Evolutionary conservation across 192 early-diverging fungal genomes (phyloP).

Genomic region (Spizellomyces punctatus): DNA sequence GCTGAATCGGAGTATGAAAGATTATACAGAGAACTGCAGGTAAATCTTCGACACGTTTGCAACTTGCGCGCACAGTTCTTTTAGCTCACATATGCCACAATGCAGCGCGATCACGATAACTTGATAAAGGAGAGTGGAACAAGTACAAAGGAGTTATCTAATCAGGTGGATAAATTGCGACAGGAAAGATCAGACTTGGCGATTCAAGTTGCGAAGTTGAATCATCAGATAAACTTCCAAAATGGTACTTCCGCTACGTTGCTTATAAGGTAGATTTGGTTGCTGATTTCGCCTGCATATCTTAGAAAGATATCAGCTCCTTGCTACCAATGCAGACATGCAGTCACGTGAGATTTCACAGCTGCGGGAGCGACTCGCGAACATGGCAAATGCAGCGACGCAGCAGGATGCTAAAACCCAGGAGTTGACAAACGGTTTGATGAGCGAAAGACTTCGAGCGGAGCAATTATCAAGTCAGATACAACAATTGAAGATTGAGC

Average conservation of each 20-base stretch:
- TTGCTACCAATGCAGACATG: slow-evolving; percentile 53
- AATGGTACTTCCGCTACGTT: background rate
- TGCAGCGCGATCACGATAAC: slow-evolving; percentile 24
- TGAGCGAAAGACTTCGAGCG: slow-evolving; percentile 51
- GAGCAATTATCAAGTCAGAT: slow-evolving; percentile 52
- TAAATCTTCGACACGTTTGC: no score
- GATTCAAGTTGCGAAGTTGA: slow-evolving; percentile 49
- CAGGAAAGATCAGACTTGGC: slow-evolving; percentile 60
- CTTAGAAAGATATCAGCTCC: slow-evolving; percentile 61
- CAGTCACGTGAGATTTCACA: slow-evolving; percentile 64
- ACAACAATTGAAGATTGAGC: slow-evolving; percentile 59
- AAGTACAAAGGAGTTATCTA: slow-evolving; percentile 60
- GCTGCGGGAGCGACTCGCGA: slow-evolving; percentile 59
- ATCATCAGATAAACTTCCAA: background rate
- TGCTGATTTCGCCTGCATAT: background rate
- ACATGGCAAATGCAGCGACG: slow-evolving; percentile 51
- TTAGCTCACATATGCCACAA: no score
- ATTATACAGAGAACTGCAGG: slow-evolving; percentile 17
- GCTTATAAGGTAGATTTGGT: background rate
- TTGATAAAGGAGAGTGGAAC: slow-evolving; percentile 53
- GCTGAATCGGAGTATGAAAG: slow-evolving; percentile 14
- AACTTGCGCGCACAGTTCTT: no score
- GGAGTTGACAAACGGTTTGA: slow-evolving; percentile 50
- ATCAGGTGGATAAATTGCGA: slow-evolving; percentile 51
- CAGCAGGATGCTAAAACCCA: slow-evolving; percentile 66